A percentile compares a stretch with the other conserved stretches of the same genome.
phyloP scores from a whole-genome alignment of 2,329 filamentous ascomycete genomes.

The Ophiostoma sp. region DNA sequence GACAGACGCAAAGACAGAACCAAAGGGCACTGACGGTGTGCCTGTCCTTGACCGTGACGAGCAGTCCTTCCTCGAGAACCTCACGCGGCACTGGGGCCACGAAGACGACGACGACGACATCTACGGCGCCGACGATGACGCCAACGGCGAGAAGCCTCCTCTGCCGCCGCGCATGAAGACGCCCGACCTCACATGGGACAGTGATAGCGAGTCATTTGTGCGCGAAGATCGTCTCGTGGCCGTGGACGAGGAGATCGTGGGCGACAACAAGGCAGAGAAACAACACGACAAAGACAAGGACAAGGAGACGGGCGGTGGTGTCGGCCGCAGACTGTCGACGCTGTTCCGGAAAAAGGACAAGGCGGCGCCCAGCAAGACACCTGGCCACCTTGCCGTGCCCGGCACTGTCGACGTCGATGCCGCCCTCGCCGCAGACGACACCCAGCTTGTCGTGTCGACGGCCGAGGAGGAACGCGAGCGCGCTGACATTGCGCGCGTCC shows the following conservation, averaged over 20 bases:
- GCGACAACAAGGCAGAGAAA: conserved; percentile 21
- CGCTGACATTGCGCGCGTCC: conserved; percentile 71
- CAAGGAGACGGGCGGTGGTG: conserved; percentile 29
- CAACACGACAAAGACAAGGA: conserved; percentile 17
- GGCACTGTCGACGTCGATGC: conserved; percentile 30
- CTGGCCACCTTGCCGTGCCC: conserved; percentile 37
- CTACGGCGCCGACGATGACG: conserved; percentile 34
- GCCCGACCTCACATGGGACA: conserved; percentile 47
- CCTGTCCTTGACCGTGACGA: conserved; percentile 53
- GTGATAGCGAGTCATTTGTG: conserved; percentile 37
- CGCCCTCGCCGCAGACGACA: conserved; percentile 31
- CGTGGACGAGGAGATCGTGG: conserved; percentile 5
- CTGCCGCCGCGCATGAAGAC: conserved; percentile 51
- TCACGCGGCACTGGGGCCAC: conserved; percentile 35
- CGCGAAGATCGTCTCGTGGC: conserved; percentile 21
- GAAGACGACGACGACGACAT: conserved; percentile 23
- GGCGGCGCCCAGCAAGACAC: conserved; percentile 26
- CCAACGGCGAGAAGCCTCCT: conserved; percentile 46
- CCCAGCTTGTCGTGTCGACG: conserved; percentile 22
- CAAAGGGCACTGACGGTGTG: conserved; percentile 11
- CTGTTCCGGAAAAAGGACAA: conserved; percentile 23
- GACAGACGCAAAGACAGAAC: neutral
- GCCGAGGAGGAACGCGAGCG: conserved; percentile 45
- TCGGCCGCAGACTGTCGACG: conserved; percentile 23
- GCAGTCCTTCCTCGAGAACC: conserved; percentile 52